Evolutionary conservation across 2,329 filamentous ascomycete species (phyloP).

Genomic region (Echinosphaeria canescens): DNA sequence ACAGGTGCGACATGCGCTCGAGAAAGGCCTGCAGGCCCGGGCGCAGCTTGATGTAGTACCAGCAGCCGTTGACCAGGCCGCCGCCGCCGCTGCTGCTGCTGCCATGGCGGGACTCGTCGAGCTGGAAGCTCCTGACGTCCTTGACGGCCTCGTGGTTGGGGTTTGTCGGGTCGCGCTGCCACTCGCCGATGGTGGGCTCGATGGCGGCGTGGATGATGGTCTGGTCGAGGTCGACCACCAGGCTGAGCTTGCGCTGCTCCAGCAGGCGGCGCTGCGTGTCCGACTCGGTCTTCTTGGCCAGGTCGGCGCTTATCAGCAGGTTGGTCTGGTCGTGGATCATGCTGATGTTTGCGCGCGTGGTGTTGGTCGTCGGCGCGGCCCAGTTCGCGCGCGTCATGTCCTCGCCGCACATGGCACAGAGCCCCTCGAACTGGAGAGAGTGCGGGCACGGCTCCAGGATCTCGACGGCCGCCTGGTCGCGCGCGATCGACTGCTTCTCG

Average conservation of each 20-base stretch:
- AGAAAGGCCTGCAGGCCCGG: conserved; percentile 72
- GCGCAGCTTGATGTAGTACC: conserved; percentile 97
- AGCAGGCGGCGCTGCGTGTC: conserved; percentile 71
- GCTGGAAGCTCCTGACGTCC: conserved; percentile 72
- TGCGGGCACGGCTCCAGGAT: conserved; percentile 86
- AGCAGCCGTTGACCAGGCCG: conserved; percentile 51
- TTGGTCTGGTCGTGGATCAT: conserved; percentile 85
- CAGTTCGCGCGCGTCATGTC: conserved; percentile 88
- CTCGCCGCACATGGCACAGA: conserved; percentile 84
- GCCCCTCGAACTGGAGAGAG: conserved; percentile 72
- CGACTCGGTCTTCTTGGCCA: conserved; percentile 66
- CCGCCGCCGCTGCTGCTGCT: too few relatives aligned
- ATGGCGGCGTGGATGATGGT: conserved; percentile 98
- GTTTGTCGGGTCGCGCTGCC: conserved; percentile 73
- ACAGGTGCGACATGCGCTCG: conserved; percentile 53
- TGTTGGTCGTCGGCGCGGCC: conserved; percentile 59
- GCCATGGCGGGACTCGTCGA: conserved; percentile 61
- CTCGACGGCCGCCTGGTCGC: conserved; percentile 39
- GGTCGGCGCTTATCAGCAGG: conserved; percentile 63
- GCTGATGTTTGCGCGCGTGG: conserved; percentile 75
- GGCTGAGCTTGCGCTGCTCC: conserved; percentile 60
- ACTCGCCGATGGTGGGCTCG: conserved; percentile 88
- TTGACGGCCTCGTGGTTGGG: conserved; percentile 84
- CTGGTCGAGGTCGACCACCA: conserved; percentile 94
- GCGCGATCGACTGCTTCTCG: conserved; percentile 39